Evolutionary conservation across 1,284 basidiomycete genomes (phyloP).

Genomic region (Heterobasidion parviporum): DNA sequence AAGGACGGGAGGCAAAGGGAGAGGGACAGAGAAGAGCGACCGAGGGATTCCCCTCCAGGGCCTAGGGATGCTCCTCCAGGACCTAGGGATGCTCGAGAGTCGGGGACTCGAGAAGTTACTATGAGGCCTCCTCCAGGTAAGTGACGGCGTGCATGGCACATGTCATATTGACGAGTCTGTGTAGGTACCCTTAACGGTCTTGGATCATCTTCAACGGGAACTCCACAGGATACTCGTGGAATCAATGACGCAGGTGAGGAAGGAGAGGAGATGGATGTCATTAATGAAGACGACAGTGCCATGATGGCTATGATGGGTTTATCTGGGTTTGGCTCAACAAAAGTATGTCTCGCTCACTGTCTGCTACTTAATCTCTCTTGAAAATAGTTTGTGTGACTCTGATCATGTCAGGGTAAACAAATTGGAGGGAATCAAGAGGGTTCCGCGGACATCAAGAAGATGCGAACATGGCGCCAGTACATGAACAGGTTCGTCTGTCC

Average conservation of each 20-base stretch:
- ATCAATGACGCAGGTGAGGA: conserved; percentile 41
- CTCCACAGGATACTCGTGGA: conserved; percentile 19
- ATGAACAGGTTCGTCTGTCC: conserved; percentile 63
- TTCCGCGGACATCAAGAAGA: conserved; percentile 70
- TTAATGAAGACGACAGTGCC: conserved; percentile 63
- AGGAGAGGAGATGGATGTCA: conserved; percentile 60
- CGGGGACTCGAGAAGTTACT: neutral
- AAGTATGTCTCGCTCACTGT: conserved; percentile 43
- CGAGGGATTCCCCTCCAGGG: neutral
- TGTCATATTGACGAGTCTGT: neutral
- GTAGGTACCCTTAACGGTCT: neutral
- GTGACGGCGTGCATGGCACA: neutral
- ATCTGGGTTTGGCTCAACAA: conserved; percentile 82
- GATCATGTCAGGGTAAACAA: conserved; percentile 52
- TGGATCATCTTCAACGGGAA: neutral
- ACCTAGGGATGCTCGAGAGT: neutral
- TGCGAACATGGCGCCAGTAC: conserved; percentile 92
- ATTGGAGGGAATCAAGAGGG: conserved; percentile 83
- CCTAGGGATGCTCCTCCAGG: neutral
- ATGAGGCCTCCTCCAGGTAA: neutral
- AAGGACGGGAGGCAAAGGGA: conserved; percentile 3
- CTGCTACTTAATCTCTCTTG: neutral
- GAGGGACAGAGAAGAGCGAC: neutral
- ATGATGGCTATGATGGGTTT: conserved; percentile 94
- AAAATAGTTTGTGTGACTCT: neutral